phyloP scores from a whole-genome alignment of 805 yeast genomes.

The Saccharomycopsis schoenii region DNA sequence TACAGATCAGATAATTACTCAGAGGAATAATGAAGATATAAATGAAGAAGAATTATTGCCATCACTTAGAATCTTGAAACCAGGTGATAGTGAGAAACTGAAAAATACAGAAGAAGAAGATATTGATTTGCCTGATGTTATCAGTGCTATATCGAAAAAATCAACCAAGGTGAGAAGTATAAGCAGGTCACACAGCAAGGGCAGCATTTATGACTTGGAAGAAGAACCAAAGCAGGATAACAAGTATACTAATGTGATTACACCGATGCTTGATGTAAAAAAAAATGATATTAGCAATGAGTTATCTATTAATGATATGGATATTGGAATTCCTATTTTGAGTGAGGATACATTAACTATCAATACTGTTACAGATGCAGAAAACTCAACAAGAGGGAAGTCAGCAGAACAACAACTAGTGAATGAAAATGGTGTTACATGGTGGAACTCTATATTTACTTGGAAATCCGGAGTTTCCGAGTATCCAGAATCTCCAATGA shows the following conservation, averaged over 20 bases:
- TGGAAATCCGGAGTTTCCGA: conserved; percentile 9
- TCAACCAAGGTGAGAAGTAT: neutral
- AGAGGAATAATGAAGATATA: neutral
- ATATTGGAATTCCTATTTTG: neutral
- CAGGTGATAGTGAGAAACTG: neutral
- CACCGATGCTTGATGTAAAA: neutral
- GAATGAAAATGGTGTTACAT: neutral
- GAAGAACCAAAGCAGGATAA: neutral
- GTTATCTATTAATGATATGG: neutral
- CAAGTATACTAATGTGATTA: neutral
- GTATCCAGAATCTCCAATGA: neutral
- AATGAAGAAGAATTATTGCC: neutral
- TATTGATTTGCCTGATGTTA: neutral
- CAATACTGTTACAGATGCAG: neutral
- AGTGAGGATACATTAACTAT: neutral
- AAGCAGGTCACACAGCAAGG: neutral
- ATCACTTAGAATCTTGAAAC: neutral
- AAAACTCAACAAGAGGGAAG: neutral
- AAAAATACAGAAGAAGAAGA: neutral
- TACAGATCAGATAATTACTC: neutral
- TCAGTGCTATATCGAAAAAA: neutral
- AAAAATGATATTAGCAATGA: neutral
- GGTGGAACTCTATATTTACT: conserved; percentile 16
- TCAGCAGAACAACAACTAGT: neutral
- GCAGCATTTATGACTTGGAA: neutral